Conservation (phyloP, 169 alveolate genomes). For the Plasmodium adleri region DNA sequence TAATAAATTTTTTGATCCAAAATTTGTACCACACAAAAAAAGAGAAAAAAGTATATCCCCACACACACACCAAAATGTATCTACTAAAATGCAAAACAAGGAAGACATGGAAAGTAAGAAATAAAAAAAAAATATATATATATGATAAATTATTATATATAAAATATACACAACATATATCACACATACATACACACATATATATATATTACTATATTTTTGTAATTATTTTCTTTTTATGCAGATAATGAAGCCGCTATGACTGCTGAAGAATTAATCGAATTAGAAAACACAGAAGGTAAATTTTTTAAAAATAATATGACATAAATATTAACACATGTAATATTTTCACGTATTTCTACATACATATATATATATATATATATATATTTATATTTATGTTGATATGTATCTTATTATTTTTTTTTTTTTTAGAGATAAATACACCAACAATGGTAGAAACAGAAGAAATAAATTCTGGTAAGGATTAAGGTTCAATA, state of each 20-base stretch:
- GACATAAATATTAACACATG: neutral
- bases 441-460: slow-evolving; percentile 22
- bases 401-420: neutral
- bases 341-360: neutral
- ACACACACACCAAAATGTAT: slow-evolving; percentile 16
- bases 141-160: no score
- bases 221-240: neutral
- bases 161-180: no score
- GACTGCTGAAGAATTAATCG: slow-evolving; percentile 20
- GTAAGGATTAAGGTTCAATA: slow-evolving; percentile 10
- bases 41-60: slow-evolving; percentile 40
- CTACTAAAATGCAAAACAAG: neutral
- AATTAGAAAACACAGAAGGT: slow-evolving; percentile 33
- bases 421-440: slow-evolving; percentile 5
- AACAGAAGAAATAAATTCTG: slow-evolving; percentile 41
- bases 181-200: neutral
- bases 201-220: neutral
- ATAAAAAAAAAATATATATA: neutral
- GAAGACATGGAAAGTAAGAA: neutral
- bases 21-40: slow-evolving; percentile 40
- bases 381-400: neutral
- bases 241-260: slow-evolving; percentile 22
- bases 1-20: slow-evolving; percentile 1
- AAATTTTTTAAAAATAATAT: neutral
- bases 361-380: neutral